Base-by-base conservation (phyloP, 306 rosid genomes). In the Leucaena leucocephala region DNA sequence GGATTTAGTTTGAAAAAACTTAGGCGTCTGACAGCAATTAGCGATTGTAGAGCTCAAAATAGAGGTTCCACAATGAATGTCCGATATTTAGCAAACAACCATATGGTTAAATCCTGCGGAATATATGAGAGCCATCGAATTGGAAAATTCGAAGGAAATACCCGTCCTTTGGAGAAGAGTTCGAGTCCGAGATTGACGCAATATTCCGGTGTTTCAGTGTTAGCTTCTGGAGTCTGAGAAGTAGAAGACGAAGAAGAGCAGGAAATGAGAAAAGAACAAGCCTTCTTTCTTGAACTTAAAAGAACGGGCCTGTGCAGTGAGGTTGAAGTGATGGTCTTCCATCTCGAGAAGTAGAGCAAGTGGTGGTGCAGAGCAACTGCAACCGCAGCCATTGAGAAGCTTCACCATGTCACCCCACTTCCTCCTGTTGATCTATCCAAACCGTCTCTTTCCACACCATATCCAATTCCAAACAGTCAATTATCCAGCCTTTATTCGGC, bases 151-250 rank as follows among this genome's bases (percentile, higher is more conserved):
- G 58, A 61, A 57, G 22, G 43, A 15, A 64, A 65, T 78, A 95
- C 98, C 97, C 92, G 85, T 75, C 98, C 98, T 88, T 82, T 92
- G 86, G 98, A 89, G 86, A 95, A 95, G 50, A 92, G 96, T 77
- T 91, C 82, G 86, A 95, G 98, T 68, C 98, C 98, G 79, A 83
- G 84, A 84, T 93, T 91, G 83, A 95, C 96, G 62, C 86, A 89
- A 67, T 93, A 88, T 84, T 92, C 98, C 22, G 98, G 91, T 11
- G 97, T 92, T 76, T 90, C 79, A 59, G 83, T 35, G 48, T 83
- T 78, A 59, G 91, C 71, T 84, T 89, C 91, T 57, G 97, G 90
- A 66, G 96, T 81, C 83, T 90, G 90, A 7, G 98, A 82, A 82
- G 92, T 79, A 72, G 94, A 86, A 68, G 89, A 85, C 5, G 79